Evolutionary conservation across 148 eudicot species (phyloP), one percentile per base, ranked within the genome.

Genomic region (Polygonum maritimum): DNA sequence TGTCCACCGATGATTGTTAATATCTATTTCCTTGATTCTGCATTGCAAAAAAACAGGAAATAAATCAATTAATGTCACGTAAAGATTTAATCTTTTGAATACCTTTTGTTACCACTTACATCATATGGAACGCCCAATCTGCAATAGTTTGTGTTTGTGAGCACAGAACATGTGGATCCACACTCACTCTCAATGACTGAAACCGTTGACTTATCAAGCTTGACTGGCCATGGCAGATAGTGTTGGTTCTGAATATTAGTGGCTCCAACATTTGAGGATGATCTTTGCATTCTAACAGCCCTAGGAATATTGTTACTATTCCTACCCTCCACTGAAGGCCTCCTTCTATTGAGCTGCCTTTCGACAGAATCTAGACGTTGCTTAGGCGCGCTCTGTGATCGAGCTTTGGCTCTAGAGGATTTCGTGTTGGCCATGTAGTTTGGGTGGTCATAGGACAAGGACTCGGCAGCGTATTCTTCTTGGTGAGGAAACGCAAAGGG

Each of bases 311-410:
- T 88, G 7, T 16, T 90, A 39, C 84, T 88, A 39, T 38, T 67
- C 62, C 92, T 83, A 18, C 97, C 97, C 82, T 94, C 98, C 4
- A 90, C 76, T 0, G 96, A 94, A 3, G 96, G 83, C 76, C 91
- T 86, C 2, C 87, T 75, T 38, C 88, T 79, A 69, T 92, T 89
- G 10, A 81, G 81, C 48, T 85, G 97, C 74, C 91, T 77, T 71
- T 92, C 97, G 7, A 80, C 77, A 19, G 79, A 58, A 6, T 93
- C 94, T 1, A 96, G 96, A 36, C 98, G 82, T 65, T 90, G 91
- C 83, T 92, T 95, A 1, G 98, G 98, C 0, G 98, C 97, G 26
- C 98, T 95, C 44, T 92, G 98, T 1, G 98, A 95, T 22, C 98
- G 82, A 0, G 71, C 90, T 76, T 95, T 95, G 2, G 98, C 98